Evolutionary conservation across 2,329 filamentous ascomycete genomes (phyloP), one percentile per base, ranked within the genome.

Genomic region (Pyricularia grisea): DNA sequence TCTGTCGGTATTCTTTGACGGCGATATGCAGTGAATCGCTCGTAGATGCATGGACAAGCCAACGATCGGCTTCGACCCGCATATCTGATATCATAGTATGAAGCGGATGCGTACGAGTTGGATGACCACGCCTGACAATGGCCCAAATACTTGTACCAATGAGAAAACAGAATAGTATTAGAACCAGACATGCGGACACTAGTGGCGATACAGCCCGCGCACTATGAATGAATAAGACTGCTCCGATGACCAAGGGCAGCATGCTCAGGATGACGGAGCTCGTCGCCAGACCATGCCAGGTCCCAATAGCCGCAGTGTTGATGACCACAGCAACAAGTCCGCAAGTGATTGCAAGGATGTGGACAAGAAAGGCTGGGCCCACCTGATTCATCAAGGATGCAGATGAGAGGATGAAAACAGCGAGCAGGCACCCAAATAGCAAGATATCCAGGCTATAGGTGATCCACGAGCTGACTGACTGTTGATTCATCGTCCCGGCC

Each of bases 21-120:
- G 85, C 85, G 10, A 82, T 76, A 0, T 77, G 77, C 2, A 86
- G 75, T 14, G 79, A 84, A 12, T 78, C 78, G 73, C 85, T 87
- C 17, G 80, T 78, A 2, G 78, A 78, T 0, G 81, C 85, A 66
- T 81, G 76, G 9, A 80, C 75, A 9, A 84, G 73, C 84, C 84
- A 88, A 10, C 82, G 79, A 71, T 84, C 81, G 7, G 82, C 79
- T 28, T 79, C 79, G 27, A 83, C 78, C 28, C 83, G 79, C 2
- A 80, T 79, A 55, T 81, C 79, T 72, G 84, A 86, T 14, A 87
- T 79, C 14, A 85, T 76, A 4, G 81, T 81, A 65, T 81, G 79
- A 42, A 87, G 74, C 0, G 84, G 83, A 68, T 87, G 85, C 1
- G 73, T 73, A 20, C 66, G 77, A 70, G 72, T 72, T 68, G 68